Base-by-base conservation (phyloP, 169 alveolate genomes). In the Cyclospora cayetanensis region DNA sequence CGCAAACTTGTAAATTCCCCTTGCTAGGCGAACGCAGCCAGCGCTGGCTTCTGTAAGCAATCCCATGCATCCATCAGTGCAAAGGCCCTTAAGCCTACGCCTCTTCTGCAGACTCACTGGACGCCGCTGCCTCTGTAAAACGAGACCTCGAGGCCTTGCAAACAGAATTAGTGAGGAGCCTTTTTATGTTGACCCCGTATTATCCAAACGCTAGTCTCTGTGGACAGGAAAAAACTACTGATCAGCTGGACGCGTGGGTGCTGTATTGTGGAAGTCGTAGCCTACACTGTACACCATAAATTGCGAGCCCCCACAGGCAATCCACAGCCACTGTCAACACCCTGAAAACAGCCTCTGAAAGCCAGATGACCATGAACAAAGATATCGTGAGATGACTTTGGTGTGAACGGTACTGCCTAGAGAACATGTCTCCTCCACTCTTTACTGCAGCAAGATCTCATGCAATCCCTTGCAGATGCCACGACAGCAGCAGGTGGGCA, bases 81-180 rank as follows among this genome's bases (percentile, higher is more conserved):
- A 66, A 25, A 70, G 37, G 37, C 82, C 82, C 82, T 70, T 35
- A 70, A 70, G 53, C 82, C 82, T 70, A 70, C 31, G 2, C 82
- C 55, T 20, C n/a, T n/a, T 27, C 79, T 29, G 25, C 79, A 66
- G 79, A 66, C 18, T 66, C 79, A 5, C 4, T 66, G 79, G 43
- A 66, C 25, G 79, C 79, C 0, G 79, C 79, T 4, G 41, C 41
- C 15, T 25, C 41, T 66, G 42, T 66, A 27, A 66, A 66, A 43
- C 25, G 42, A 29, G 79, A 66, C 43, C 43, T 66, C 22, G 79
- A 66, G 11, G 18, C 79, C 42, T 9, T 66, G 7, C 43, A 66
- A 18, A 22, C 2, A 25, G 41, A 27, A 25, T 35, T 66, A 11
- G 79, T 66, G n/a, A n/a, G n/a, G n/a, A n/a, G n/a, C n/a, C n/a